Percentiles rank a stretch among this genome's conserved stretches.
Conservation (phyloP, 352 stramenopile species). For the Globisporangium radiosum region DNA sequence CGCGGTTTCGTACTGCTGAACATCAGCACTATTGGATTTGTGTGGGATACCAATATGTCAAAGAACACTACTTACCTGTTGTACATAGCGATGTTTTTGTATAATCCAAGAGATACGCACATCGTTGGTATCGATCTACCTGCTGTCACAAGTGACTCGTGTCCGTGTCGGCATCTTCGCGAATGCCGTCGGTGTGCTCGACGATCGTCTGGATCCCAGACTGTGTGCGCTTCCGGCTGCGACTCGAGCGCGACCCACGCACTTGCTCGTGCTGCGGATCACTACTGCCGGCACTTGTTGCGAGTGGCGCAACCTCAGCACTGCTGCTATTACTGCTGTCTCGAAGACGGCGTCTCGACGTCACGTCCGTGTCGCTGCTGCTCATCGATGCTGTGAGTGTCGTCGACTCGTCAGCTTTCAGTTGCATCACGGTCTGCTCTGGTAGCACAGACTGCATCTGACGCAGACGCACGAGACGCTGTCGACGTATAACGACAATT, state of each 20-base stretch:
- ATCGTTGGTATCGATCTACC: too few species aligned
- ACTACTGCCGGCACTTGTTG: background rate
- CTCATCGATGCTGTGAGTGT: background rate
- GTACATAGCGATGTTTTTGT: too few species aligned
- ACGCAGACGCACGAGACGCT: constrained; percentile 14
- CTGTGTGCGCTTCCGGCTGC: constrained; percentile 6
- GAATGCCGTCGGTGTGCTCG: constrained; percentile 16
- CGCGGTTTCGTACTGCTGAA: too few species aligned
- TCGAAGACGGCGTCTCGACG: background rate
- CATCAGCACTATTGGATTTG: too few species aligned
- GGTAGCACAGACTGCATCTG: constrained; percentile 20
- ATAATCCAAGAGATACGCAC: too few species aligned
- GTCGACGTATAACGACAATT: constrained; percentile 12
- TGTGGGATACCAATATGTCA: too few species aligned
- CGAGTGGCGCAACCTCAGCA: background rate
- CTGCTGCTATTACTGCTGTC: background rate
- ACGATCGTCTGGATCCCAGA: constrained; percentile 16
- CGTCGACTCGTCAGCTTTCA: background rate
- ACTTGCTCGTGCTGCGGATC: background rate
- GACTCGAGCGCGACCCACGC: constrained; percentile 2
- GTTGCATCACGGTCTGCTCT: background rate
- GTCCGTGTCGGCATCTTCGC: constrained; percentile 5
- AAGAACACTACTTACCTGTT: too few species aligned
- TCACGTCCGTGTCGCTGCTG: background rate
- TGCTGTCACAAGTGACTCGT: background rate